Conservation (phyloP, 1,139 yeast species). For the Saccharomyces uvarum region DNA sequence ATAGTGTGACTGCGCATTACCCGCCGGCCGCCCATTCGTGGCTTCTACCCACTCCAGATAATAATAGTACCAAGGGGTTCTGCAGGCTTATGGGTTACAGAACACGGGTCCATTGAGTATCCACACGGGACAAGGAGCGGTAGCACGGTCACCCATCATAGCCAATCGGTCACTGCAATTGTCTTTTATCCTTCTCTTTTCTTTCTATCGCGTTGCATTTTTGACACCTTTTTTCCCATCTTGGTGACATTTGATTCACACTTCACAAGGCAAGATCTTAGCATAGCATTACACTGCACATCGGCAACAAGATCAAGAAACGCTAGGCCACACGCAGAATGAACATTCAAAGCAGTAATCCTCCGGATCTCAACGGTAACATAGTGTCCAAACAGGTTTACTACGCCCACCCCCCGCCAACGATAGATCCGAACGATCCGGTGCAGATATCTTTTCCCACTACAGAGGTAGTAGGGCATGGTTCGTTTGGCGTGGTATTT, state of each 20-base stretch:
- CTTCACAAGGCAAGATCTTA: neutral
- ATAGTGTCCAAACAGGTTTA: slow-evolving; percentile 29
- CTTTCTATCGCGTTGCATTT: neutral
- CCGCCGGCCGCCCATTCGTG: neutral
- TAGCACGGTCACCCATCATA: neutral
- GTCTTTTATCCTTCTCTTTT: neutral
- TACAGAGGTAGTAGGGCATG: slow-evolving; percentile 82
- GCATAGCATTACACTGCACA: neutral
- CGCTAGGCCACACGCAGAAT: neutral
- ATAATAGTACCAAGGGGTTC: slow-evolving; percentile 1
- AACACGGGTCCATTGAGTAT: neutral
- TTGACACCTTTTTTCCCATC: neutral
- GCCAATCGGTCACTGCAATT: slow-evolving; percentile 1
- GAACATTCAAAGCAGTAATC: neutral
- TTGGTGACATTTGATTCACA: neutral
- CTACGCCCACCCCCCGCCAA: slow-evolving; percentile 18
- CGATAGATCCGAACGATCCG: slow-evolving; percentile 19
- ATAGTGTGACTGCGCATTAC: neutral
- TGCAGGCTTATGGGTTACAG: neutral
- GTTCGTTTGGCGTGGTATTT: slow-evolving; percentile 94
- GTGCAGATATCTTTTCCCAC: slow-evolving; percentile 33
- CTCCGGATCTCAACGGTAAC: slow-evolving; percentile 10
- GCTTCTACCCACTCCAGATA: neutral
- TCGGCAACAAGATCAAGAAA: neutral
- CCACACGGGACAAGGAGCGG: neutral